These are phyloP conservation scores for Lathyrus tuberosus DNA, from an alignment of 306 rosid species.

Conservation along the genomic window DNA sequence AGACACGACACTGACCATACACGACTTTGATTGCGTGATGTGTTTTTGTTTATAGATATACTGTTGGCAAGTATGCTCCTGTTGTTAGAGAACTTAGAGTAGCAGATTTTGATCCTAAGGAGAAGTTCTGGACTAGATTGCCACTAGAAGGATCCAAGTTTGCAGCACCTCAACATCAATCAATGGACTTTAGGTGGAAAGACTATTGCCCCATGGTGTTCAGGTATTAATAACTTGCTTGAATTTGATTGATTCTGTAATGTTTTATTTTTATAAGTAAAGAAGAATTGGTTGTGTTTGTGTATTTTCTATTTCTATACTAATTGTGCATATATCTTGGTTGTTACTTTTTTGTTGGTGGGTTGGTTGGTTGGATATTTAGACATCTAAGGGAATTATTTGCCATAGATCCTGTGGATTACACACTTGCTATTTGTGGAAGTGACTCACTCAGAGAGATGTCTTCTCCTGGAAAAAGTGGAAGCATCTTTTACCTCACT, in stretches of 20 bases:
- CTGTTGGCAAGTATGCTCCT: constrained; percentile 56
- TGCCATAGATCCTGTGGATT: constrained; percentile 66
- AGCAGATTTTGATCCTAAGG: constrained; percentile 59
- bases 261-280: neutral
- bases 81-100: constrained; percentile 49
- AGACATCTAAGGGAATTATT: constrained; percentile 70
- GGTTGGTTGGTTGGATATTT: constrained; percentile 44
- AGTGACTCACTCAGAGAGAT: constrained; percentile 54
- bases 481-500: constrained; percentile 64
- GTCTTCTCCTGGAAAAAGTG: constrained; percentile 70
- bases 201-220: constrained; percentile 67
- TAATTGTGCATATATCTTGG: constrained; percentile 43
- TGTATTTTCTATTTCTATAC: constrained; percentile 30
- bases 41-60: constrained; percentile 37
- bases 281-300: constrained; percentile 32
- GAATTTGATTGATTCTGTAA: neutral
- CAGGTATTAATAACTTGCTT: constrained; percentile 44
- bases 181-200: constrained; percentile 65
- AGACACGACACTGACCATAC: neutral
- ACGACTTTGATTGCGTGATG: neutral
- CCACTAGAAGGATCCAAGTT: constrained; percentile 56
- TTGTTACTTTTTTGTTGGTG: constrained; percentile 47
- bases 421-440: constrained; percentile 59
- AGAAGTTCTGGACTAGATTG: constrained; percentile 65
- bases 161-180: constrained; percentile 51